Conservation (phyloP, 2,329 filamentous ascomycete genomes). For the Pezicula radicicola region DNA sequence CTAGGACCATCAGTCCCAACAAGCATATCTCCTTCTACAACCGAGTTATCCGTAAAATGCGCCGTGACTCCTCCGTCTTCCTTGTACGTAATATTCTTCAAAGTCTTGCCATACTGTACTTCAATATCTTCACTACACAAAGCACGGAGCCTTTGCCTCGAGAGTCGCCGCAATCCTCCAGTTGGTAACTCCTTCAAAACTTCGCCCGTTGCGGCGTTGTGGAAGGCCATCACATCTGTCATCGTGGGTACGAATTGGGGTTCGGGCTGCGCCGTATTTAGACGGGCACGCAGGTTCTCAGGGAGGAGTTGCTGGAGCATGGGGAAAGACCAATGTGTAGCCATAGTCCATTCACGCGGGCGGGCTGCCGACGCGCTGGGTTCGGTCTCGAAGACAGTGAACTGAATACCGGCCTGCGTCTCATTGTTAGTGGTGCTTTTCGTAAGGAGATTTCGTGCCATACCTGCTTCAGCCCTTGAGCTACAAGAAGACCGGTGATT, state of each 20-base stretch:
- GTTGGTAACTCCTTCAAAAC: not conserved
- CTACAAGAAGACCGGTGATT: conserved; percentile 8
- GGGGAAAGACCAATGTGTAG: conserved; percentile 14
- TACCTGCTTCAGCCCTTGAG: conserved; percentile 15
- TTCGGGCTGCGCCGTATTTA: conserved; percentile 11
- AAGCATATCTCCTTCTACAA: conserved; percentile 21
- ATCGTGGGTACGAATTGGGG: not conserved
- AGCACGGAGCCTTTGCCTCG: not conserved
- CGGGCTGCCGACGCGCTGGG: conserved; percentile 8
- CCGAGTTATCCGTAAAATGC: conserved; percentile 26
- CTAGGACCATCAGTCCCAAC: conserved; percentile 29
- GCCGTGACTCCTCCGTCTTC: conserved; percentile 25
- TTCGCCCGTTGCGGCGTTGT: not conserved
- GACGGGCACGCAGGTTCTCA: conserved; percentile 4
- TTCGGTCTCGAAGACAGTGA: conserved; percentile 13
- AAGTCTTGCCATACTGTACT: conserved; percentile 33
- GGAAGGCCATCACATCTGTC: not conserved
- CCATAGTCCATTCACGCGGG: conserved; percentile 15
- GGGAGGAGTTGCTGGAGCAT: conserved; percentile 10
- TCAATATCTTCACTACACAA: conserved; percentile 22
- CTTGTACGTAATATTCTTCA: conserved; percentile 28
- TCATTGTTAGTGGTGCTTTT: not conserved
- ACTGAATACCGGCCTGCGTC: conserved; percentile 6
- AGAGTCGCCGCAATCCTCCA: not conserved
- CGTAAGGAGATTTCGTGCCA: not conserved